Conservation (phyloP, 2,329 filamentous ascomycete species). For the Volutella citrinella region DNA sequence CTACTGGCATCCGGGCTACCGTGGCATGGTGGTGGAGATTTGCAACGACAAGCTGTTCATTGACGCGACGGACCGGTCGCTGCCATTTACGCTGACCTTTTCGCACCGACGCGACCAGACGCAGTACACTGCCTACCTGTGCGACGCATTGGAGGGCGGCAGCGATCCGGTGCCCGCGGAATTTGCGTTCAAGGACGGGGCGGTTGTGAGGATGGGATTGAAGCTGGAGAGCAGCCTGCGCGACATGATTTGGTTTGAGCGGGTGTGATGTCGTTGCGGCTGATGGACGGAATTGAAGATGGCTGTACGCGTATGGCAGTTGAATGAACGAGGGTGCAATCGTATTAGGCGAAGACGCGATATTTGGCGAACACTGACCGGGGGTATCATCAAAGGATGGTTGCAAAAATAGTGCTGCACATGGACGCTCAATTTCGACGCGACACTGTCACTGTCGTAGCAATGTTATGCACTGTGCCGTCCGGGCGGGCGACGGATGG, state of each 20-base stretch:
- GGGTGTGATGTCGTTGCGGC: too few relatives aligned
- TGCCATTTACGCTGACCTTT: constrained; percentile 23
- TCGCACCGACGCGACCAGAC: constrained; percentile 16
- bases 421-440: too few relatives aligned
- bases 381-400: too few relatives aligned
- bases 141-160: constrained; percentile 12
- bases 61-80: constrained; percentile 25
- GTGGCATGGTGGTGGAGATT: constrained; percentile 16
- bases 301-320: too few relatives aligned
- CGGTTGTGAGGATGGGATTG: constrained; percentile 14
- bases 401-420: too few relatives aligned
- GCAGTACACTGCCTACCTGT: constrained; percentile 15
- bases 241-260: constrained; percentile 20
- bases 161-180: constrained; percentile 11
- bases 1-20: constrained; percentile 27
- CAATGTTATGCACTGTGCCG: too few relatives aligned
- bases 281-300: too few relatives aligned
- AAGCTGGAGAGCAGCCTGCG: constrained; percentile 14
- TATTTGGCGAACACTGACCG: too few relatives aligned
- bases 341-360: too few relatives aligned
- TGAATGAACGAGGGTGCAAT: too few relatives aligned
- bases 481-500: too few relatives aligned
- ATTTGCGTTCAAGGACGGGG: constrained; percentile 16
- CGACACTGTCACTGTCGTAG: too few relatives aligned
- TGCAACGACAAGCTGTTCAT: constrained; percentile 18